Evolutionary conservation across 257 asterid species (phyloP).

Genomic region (Gynochthodes officinalis): DNA sequence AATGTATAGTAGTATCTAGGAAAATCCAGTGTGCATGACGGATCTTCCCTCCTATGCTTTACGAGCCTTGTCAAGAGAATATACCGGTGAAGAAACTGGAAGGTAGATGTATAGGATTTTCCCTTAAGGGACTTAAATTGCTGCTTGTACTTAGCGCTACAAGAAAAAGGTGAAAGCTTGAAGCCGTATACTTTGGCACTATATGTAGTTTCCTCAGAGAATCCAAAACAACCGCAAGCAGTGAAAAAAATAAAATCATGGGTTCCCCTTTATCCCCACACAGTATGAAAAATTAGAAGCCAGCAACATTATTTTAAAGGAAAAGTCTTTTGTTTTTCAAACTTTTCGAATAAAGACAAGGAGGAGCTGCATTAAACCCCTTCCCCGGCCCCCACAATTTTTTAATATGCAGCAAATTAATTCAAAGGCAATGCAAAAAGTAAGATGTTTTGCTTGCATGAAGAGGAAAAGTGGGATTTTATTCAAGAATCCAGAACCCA

Average conservation of each 20-base stretch:
- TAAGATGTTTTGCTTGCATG: constrained; percentile 41
- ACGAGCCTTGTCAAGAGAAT: constrained; percentile 12
- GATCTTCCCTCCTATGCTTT: constrained; percentile 1
- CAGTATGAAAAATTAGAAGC: constrained; percentile 46
- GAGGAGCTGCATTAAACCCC: constrained; percentile 18
- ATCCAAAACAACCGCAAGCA: constrained; percentile 17
- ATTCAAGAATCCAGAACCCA: constrained; percentile 56
- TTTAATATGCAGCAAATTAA: constrained; percentile 28
- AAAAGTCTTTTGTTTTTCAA: not conserved
- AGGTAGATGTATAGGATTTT: constrained; percentile 11
- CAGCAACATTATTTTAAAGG: constrained; percentile 9
- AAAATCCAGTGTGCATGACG: constrained; percentile 1
- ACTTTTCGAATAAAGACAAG: constrained; percentile 15
- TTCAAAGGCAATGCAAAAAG: constrained; percentile 47
- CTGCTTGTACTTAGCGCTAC: not conserved
- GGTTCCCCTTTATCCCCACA: constrained; percentile 48
- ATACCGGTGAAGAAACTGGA: not conserved
- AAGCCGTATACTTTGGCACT: constrained; percentile 16
- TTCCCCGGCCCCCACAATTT: constrained; percentile 34
- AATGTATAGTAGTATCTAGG: constrained; percentile 6
- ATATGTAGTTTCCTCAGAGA: constrained; percentile 12
- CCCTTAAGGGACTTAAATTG: not conserved
- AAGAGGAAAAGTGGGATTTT: constrained; percentile 38
- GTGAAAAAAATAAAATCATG: constrained; percentile 46
- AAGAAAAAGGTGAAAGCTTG: constrained; percentile 13